Evolutionary conservation across 2,329 filamentous ascomycete species (phyloP).

Genomic region (Diaporthe humulicola): DNA sequence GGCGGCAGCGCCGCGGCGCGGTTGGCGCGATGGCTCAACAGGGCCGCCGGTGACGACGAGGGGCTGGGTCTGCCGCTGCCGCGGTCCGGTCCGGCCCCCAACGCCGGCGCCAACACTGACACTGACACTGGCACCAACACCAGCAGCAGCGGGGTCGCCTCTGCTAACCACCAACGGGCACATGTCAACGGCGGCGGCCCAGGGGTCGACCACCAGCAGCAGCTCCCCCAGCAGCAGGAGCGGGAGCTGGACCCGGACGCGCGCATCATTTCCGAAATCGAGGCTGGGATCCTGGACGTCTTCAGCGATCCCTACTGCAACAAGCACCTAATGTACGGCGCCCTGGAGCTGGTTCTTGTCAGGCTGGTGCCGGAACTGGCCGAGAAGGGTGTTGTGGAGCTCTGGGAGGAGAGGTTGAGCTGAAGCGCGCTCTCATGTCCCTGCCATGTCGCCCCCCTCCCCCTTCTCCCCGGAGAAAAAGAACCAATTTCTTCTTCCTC

Average conservation of each 20-base stretch:
- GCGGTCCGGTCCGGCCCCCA: constrained; percentile 42
- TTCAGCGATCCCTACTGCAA: constrained; percentile 91
- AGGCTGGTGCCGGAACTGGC: constrained; percentile 87
- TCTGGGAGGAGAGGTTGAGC: constrained; percentile 79
- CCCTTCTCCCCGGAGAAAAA: background rate
- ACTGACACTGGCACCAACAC: background rate
- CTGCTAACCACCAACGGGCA: constrained; percentile 13
- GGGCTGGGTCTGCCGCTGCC: constrained; percentile 9
- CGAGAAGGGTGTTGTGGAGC: constrained; percentile 77
- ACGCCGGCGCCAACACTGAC: constrained; percentile 49
- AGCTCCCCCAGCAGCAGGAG: background rate
- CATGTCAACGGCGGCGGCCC: constrained; percentile 41
- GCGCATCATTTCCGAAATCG: constrained; percentile 69
- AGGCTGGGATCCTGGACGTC: constrained; percentile 76
- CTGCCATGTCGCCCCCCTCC: background rate
- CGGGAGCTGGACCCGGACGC: constrained; percentile 49
- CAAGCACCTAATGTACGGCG: constrained; percentile 87
- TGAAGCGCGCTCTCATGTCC: constrained; percentile 35
- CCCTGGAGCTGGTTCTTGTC: constrained; percentile 86
- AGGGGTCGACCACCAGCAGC: constrained; percentile 51
- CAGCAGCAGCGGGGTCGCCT: background rate
- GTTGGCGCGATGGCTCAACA: constrained; percentile 36
- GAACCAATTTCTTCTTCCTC: background rate
- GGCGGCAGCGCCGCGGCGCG: constrained; percentile 51
- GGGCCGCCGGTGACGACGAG: background rate